These are phyloP conservation scores for Davidsoniella australis DNA, from an alignment of 2,329 filamentous ascomycete genomes.

Conservation along the genomic window DNA sequence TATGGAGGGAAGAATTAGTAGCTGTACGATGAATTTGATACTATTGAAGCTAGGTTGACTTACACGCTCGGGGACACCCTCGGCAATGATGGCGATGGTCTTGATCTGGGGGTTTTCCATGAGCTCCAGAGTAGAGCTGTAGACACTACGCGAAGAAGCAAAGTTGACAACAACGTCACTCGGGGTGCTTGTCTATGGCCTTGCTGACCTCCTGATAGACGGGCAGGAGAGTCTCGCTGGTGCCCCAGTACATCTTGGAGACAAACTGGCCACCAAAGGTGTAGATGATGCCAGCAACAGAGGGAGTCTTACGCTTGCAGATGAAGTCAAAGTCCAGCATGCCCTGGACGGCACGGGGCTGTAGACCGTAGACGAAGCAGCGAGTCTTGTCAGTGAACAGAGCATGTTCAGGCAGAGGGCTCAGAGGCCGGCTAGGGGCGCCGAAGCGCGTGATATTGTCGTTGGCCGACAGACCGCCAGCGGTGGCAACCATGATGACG, in stretches of 20 bases:
- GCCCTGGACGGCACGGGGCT: conserved; percentile 80
- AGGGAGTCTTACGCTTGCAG: conserved; percentile 94
- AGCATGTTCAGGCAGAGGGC: conserved; percentile 70
- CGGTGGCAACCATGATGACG: conserved; percentile 21
- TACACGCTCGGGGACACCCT: conserved; percentile 96
- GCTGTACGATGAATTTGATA: not conserved
- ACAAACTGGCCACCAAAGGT: conserved; percentile 99
- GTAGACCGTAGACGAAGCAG: conserved; percentile 99
- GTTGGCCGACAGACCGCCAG: conserved; percentile 57
- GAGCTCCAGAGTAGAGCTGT: conserved; percentile 94
- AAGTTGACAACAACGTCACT: conserved; percentile 99
- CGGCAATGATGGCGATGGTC: conserved; percentile 97
- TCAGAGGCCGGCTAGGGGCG: conserved; percentile 80
- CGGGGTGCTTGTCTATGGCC: conserved; percentile 88
- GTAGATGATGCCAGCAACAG: conserved; percentile 98
- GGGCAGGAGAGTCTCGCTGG: conserved; percentile 93
- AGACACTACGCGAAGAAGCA: conserved; percentile 94
- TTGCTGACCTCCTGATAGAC: conserved; percentile 92
- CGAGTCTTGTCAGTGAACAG: conserved; percentile 99
- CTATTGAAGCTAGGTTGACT: conserved; percentile 22
- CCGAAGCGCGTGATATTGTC: conserved; percentile 97
- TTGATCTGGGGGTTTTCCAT: conserved; percentile 96
- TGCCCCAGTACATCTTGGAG: conserved; percentile 99
- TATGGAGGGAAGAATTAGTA: not conserved
- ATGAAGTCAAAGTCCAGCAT: conserved; percentile 99